A percentile compares a stretch with the other conserved stretches of the same genome.
These are phyloP conservation scores for Phytophthora citricola DNA, from an alignment of 352 stramenopile species.

Conservation along the genomic window DNA sequence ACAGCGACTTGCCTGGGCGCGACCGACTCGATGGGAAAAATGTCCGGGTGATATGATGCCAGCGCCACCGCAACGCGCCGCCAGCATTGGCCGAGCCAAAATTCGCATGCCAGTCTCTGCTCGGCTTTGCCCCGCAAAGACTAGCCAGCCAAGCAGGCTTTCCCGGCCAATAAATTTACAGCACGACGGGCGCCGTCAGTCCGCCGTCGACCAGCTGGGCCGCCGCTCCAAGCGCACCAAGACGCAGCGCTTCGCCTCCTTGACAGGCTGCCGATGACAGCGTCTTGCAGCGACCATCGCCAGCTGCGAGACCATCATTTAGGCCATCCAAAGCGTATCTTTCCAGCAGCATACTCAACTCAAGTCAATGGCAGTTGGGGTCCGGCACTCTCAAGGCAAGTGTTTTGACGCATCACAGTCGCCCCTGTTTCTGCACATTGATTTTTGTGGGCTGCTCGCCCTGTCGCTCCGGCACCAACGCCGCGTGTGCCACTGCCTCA, in stretches of 20 bases:
- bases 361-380: constrained; percentile 8
- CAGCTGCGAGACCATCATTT: constrained; percentile 24
- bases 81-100: constrained; percentile 26
- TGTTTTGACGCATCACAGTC: constrained; percentile 8
- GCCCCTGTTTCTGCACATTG: constrained; percentile 20
- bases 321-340: constrained; percentile 38
- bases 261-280: constrained; percentile 2
- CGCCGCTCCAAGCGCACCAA: constrained; percentile 7
- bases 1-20: constrained; percentile 3
- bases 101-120: constrained; percentile 34
- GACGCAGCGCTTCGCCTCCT: not conserved
- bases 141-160: constrained; percentile 17
- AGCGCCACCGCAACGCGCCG: constrained; percentile 4
- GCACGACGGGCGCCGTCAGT: not conserved
- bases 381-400: too few relatives aligned
- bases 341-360: constrained; percentile 13
- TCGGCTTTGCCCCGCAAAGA: constrained; percentile 18
- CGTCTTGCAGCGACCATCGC: constrained; percentile 5
- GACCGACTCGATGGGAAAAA: constrained; percentile 24
- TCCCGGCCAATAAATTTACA: constrained; percentile 32
- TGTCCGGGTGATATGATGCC: constrained; percentile 29
- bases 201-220: constrained; percentile 3
- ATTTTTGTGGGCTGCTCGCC: constrained; percentile 32
- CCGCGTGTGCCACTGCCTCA: constrained; percentile 24
- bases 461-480: constrained; percentile 30